Percentiles rank a stretch among this genome's conserved stretches.
Evolutionary conservation across 176 grass and related monocot genomes (phyloP).

Genomic region (Carex kokanica): DNA sequence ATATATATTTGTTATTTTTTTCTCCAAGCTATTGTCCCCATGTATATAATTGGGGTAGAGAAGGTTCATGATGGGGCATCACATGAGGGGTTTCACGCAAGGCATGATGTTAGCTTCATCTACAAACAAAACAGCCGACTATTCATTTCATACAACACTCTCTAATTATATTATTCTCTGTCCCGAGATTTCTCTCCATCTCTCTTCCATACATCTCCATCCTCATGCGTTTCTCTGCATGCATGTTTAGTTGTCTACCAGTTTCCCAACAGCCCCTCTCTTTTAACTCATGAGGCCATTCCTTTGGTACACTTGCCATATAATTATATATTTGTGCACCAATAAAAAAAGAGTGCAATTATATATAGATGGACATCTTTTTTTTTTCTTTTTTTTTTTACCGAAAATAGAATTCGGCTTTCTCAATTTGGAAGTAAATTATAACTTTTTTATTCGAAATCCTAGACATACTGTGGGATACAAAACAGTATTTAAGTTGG

Average conservation of each 20-base stretch:
- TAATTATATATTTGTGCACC: background rate
- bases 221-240: slow-evolving; percentile 43
- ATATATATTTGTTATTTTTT: background rate
- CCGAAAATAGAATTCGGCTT: background rate
- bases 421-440: background rate
- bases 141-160: slow-evolving; percentile 25
- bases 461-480: background rate
- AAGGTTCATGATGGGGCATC: slow-evolving; percentile 68
- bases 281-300: slow-evolving; percentile 48
- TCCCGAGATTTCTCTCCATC: slow-evolving; percentile 30
- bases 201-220: slow-evolving; percentile 36
- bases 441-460: background rate
- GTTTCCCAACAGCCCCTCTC: slow-evolving; percentile 55
- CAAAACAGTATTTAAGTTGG: background rate
- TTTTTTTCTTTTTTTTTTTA: background rate
- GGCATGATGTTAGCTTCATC: slow-evolving; percentile 99
- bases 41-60: slow-evolving; percentile 29
- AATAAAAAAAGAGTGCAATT: background rate
- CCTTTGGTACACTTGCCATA: slow-evolving; percentile 18
- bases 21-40: background rate
- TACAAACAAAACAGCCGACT: slow-evolving; percentile 81
- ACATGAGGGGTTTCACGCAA: slow-evolving; percentile 98
- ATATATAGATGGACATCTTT: background rate
- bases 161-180: slow-evolving; percentile 27
- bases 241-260: slow-evolving; percentile 49